Base-by-base conservation (phyloP, 345 rosid genomes). In the Bruguiera gymnorhiza region DNA sequence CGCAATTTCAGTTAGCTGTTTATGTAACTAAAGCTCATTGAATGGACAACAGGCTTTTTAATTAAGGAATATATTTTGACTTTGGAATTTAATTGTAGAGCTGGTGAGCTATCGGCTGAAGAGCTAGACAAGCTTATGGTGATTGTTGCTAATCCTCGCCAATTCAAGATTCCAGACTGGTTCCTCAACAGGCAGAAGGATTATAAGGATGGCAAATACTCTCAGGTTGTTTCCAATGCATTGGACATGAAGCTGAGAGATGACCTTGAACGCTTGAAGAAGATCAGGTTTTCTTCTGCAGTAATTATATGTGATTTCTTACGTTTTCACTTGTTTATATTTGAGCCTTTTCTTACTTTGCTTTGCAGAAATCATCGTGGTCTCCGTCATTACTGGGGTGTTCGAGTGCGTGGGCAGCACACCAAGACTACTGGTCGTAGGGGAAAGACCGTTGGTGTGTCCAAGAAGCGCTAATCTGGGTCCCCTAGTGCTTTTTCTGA, bases 391-490 rank as follows among this genome's bases (percentile, higher is more conserved):
- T 91, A 91, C 85, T 94, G 98, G 98, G 97, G 98, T 52, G 91
- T 94, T 32, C 89, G 97, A 6, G 98, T 94, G 10, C 95, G 97
- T 69, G 98, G 98, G 15, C 98, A 94, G 80, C 98, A 94, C 86
- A 91, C 97, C 83, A 94, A 94, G 90, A 94, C 97, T 7, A 94
- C 98, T 9, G 98, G 98, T 23, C 96, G 97, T 43, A 79, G 98
- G 67, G 98, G 98, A 53, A 90, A 93, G 89, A 93, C 98, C 68
- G 98, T 93, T 69, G 97, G 98, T 86, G 98, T 93, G 71, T 93
- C 98, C 57, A 93, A 93, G 93, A 93, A 93, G 83, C 86, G 90
- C 16, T 74, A 34, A 62, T 15, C 52, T 39, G 46, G 61, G 26
- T 26, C 7, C n/a, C 9, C 31, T 13, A 23, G 18, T 16, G 31